Evolutionary conservation across 352 stramenopile species (phyloP).

Genomic region (Phytophthora chlamydospora): DNA sequence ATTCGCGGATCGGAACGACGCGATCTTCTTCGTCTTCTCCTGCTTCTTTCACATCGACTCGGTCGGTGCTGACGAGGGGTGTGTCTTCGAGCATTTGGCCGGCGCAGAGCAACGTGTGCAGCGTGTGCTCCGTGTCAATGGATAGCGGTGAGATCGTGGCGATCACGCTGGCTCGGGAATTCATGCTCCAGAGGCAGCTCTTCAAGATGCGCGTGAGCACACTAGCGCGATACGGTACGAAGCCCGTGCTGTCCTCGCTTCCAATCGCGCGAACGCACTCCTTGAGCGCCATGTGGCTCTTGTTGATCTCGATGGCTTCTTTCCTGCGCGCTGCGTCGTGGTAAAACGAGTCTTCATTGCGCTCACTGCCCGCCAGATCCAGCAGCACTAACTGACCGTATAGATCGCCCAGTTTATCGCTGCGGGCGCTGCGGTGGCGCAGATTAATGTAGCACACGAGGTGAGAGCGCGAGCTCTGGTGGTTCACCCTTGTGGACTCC

Average conservation of each 20-base stretch:
- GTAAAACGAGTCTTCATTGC: constrained; percentile 81
- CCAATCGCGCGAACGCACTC: constrained; percentile 81
- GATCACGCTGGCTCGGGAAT: constrained; percentile 74
- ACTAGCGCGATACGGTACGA: constrained; percentile 73
- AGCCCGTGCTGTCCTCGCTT: constrained; percentile 54
- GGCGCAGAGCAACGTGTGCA: constrained; percentile 76
- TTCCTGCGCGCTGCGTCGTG: constrained; percentile 74
- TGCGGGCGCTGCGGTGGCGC: constrained; percentile 19
- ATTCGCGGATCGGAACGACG: constrained; percentile 58
- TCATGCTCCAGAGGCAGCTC: constrained; percentile 65
- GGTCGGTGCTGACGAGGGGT: constrained; percentile 55
- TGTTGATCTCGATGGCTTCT: constrained; percentile 87
- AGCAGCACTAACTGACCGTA: constrained; percentile 62
- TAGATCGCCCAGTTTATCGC: constrained; percentile 29
- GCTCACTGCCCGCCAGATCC: constrained; percentile 79
- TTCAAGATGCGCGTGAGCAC: constrained; percentile 82
- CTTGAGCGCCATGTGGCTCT: constrained; percentile 82
- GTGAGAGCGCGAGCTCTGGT: constrained; percentile 76
- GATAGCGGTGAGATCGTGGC: constrained; percentile 80
- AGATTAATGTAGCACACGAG: constrained; percentile 74
- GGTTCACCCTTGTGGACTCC: constrained; percentile 80
- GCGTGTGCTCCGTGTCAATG: constrained; percentile 79
- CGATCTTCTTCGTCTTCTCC: constrained; percentile 40
- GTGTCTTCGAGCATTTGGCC: constrained; percentile 73
- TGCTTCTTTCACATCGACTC: constrained; percentile 56